phyloP scores from a whole-genome alignment of 805 yeast species.

The Ogataea zsoltii region DNA sequence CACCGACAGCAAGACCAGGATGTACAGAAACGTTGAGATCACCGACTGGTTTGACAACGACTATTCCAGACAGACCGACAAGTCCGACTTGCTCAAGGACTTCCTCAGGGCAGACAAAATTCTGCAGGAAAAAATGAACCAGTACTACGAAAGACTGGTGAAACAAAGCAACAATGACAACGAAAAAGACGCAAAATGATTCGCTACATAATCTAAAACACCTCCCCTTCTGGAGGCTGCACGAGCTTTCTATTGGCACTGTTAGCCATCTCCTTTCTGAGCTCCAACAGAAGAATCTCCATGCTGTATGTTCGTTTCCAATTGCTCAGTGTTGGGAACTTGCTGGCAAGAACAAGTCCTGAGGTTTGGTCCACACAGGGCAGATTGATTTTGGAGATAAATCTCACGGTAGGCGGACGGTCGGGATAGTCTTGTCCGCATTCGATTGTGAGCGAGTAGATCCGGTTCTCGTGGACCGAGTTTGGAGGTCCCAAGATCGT shows the following conservation, averaged over 20 bases:
- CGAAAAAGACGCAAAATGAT: neutral
- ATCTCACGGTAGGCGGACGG: conserved; percentile 79
- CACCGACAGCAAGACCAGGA: conserved; percentile 2
- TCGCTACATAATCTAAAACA: conserved; percentile 28
- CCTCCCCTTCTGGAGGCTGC: conserved; percentile 90
- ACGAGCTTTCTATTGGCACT: conserved; percentile 78
- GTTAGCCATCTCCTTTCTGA: conserved; percentile 88
- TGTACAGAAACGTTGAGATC: conserved; percentile 38
- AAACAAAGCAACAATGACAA: conserved; percentile 5
- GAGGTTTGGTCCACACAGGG: conserved; percentile 78
- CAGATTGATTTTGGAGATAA: conserved; percentile 80
- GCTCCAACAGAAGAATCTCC: conserved; percentile 88
- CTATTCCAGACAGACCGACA: conserved; percentile 12
- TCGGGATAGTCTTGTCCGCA: conserved; percentile 90
- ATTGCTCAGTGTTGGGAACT: conserved; percentile 66
- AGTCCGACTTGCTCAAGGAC: conserved; percentile 22
- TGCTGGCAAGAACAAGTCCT: conserved; percentile 55
- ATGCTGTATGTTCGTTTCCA: conserved; percentile 93
- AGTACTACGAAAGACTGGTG: conserved; percentile 26
- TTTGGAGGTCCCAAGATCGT: conserved; percentile 95
- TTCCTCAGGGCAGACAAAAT: conserved; percentile 35
- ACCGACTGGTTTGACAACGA: conserved; percentile 39
- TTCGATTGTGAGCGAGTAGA: conserved; percentile 76
- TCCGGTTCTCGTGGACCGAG: conserved; percentile 84
- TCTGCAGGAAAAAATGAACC: conserved; percentile 29